These are phyloP conservation scores for Fusarium scirpi DNA, from an alignment of 2,329 filamentous ascomycete species.

Conservation along the genomic window DNA sequence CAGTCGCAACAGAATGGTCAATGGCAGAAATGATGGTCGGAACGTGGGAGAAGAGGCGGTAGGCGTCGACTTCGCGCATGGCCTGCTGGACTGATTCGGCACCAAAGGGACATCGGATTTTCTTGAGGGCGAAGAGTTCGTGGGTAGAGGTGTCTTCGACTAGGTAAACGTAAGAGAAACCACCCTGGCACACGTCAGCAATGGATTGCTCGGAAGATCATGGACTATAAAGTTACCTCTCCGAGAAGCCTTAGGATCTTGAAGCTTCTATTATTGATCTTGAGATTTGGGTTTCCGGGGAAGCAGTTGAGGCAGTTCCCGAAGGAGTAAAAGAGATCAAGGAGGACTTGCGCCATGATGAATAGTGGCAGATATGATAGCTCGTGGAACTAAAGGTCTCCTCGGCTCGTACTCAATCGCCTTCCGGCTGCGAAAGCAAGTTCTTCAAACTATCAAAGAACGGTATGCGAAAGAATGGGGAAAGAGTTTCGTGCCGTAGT, in stretches of 20 bases:
- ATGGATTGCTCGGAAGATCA: neutral
- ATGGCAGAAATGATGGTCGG: slow-evolving; percentile 88
- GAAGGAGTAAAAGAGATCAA: slow-evolving; percentile 90
- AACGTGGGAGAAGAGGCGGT: slow-evolving; percentile 86
- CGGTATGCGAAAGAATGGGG: neutral
- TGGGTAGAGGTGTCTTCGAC: slow-evolving; percentile 90
- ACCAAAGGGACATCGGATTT: slow-evolving; percentile 98
- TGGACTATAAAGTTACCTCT: slow-evolving; percentile 70
- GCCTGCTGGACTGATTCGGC: slow-evolving; percentile 95
- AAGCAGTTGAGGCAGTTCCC: slow-evolving; percentile 98
- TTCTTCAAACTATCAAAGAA: neutral
- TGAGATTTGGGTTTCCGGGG: slow-evolving; percentile 90
- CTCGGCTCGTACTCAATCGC: slow-evolving; percentile 4
- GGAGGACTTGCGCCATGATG: slow-evolving; percentile 82
- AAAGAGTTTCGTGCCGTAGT: neutral
- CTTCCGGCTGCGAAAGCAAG: neutral
- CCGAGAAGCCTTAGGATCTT: slow-evolving; percentile 94
- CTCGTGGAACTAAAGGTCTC: neutral
- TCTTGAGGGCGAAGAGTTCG: slow-evolving; percentile 93
- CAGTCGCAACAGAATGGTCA: slow-evolving; percentile 84
- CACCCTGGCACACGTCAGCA: slow-evolving; percentile 69
- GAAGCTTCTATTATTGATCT: slow-evolving; percentile 94
- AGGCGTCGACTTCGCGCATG: slow-evolving; percentile 97
- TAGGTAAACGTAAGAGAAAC: slow-evolving; percentile 99
- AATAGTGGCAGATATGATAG: slow-evolving; percentile 2